Conservation (phyloP, 805 yeast species). For the Candida sithepensis region DNA sequence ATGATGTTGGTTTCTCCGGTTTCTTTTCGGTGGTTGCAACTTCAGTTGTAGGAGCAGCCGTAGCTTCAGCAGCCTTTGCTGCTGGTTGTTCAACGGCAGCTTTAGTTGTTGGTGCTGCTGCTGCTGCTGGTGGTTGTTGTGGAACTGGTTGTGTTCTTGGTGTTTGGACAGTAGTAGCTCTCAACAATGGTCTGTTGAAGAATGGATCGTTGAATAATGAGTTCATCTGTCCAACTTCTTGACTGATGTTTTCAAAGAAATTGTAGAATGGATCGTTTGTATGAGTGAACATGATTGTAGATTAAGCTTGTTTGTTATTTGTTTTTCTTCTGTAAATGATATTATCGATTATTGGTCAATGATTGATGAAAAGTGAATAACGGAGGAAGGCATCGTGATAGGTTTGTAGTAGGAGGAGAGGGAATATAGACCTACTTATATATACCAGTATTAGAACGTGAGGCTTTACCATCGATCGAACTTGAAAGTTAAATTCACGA, state of each 20-base stretch:
- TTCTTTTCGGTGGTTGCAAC: background rate
- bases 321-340: background rate
- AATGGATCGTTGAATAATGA: constrained; percentile 30
- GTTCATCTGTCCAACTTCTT: constrained; percentile 39
- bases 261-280: constrained; percentile 38
- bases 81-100: constrained; percentile 7
- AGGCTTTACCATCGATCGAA: too few relatives aligned
- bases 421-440: background rate
- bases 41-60: background rate
- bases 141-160: constrained; percentile 4
- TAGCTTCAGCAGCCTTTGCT: constrained; percentile 11
- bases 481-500: too few relatives aligned
- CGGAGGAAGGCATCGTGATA: background rate
- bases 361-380: background rate
- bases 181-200: constrained; percentile 11
- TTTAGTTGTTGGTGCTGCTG: background rate
- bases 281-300: constrained; percentile 8
- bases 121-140: constrained; percentile 1
- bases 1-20: background rate
- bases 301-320: too few relatives aligned
- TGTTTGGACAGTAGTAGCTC: constrained; percentile 1
- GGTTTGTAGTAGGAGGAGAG: background rate
- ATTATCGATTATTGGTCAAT: background rate
- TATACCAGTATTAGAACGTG: too few relatives aligned
- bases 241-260: constrained; percentile 40